Conservation (phyloP, 2,329 filamentous ascomycete species). For the Fusarium brachygibbosum region DNA sequence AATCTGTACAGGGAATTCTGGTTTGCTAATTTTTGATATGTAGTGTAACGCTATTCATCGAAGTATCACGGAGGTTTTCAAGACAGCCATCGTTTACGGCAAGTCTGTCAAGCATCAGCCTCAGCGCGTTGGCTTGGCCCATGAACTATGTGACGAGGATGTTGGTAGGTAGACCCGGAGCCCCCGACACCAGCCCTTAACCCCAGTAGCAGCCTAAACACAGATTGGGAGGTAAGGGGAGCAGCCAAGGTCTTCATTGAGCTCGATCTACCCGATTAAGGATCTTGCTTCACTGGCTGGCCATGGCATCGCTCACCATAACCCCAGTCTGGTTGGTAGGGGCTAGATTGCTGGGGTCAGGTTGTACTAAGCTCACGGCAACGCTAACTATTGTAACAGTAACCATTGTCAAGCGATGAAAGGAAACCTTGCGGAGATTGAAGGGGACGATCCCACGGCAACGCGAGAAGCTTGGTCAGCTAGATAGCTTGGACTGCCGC, state of each 20-base stretch:
- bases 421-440: conserved; percentile 51
- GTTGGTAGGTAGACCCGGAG: conserved; percentile 76
- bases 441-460: conserved; percentile 38
- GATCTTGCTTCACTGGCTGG: conserved; percentile 40
- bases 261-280: conserved; percentile 41
- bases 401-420: conserved; percentile 78
- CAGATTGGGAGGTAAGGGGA: conserved; percentile 22
- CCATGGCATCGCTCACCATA: conserved; percentile 26
- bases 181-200: conserved; percentile 24
- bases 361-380: conserved; percentile 26
- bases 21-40: conserved; percentile 54
- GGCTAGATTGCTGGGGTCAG: conserved; percentile 26
- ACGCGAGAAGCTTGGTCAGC: conserved; percentile 39
- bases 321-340: conserved; percentile 30
- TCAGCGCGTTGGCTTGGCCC: conserved; percentile 89
- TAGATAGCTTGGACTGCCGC: conserved; percentile 41
- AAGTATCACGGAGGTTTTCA: conserved; percentile 95
- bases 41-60: conserved; percentile 98
- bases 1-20: conserved; percentile 18
- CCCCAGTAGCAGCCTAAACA: conserved; percentile 27
- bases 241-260: conserved; percentile 30
- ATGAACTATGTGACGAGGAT: conserved; percentile 96
- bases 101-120: conserved; percentile 99
- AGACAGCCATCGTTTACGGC: conserved; percentile 94
- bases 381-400: conserved; percentile 53